Conservation (phyloP, 352 stramenopile genomes). For the Peronospora belbahrii region DNA sequence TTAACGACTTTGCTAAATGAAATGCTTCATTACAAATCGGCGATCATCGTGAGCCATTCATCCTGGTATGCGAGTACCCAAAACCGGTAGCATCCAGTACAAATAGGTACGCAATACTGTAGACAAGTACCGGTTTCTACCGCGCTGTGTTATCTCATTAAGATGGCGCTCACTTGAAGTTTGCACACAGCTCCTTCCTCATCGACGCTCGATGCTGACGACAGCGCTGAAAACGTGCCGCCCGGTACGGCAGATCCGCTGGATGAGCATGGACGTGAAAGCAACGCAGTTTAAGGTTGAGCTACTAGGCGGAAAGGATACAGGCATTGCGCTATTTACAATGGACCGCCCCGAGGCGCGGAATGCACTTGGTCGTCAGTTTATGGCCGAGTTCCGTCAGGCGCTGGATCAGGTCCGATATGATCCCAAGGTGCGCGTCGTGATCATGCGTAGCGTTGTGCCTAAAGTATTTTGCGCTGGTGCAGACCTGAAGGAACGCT, state of each 20-base stretch:
- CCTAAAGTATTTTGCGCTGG: conserved; percentile 86
- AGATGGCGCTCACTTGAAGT: neutral
- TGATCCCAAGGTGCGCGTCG: conserved; percentile 63
- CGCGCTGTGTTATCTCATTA: neutral
- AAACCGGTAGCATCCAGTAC: neutral
- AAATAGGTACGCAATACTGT: neutral
- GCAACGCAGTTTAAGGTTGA: conserved; percentile 52
- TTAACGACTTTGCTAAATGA: conserved; percentile 43
- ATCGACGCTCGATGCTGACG: conserved; percentile 3
- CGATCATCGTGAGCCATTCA: conserved; percentile 7
- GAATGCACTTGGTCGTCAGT: conserved; percentile 74
- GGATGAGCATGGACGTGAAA: conserved; percentile 10
- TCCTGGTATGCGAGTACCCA: neutral
- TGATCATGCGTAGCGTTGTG: conserved; percentile 70
- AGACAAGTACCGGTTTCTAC: neutral
- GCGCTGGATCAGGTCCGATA: conserved; percentile 61
- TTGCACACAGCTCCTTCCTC: neutral
- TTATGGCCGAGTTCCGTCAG: conserved; percentile 72
- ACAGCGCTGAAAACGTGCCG: neutral
- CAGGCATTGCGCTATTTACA: conserved; percentile 66
- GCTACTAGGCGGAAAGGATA: conserved; percentile 43
- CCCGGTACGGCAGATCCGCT: neutral
- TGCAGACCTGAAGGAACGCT: conserved; percentile 86
- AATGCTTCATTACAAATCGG: conserved; percentile 1
- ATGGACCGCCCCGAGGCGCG: conserved; percentile 63